These are phyloP conservation scores for Trichocladium antarcticum DNA, from an alignment of 495 filamentous ascomycete species.

Conservation along the genomic window DNA sequence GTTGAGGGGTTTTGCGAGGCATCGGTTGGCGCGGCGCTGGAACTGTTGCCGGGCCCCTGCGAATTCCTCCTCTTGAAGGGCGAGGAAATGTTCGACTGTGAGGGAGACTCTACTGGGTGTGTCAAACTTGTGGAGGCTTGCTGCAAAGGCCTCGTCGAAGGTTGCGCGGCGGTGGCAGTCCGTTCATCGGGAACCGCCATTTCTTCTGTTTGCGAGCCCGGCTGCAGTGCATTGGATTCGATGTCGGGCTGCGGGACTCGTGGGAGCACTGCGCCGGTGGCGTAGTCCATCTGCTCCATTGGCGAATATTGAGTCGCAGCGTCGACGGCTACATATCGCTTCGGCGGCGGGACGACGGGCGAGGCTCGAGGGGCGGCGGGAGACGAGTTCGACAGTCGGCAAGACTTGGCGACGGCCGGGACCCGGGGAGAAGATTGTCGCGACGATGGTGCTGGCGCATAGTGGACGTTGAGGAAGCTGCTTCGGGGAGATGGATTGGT, in stretches of 20 bases:
- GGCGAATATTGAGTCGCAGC: constrained; percentile 49
- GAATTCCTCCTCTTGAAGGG: constrained; percentile 37
- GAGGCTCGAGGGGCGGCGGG: constrained; percentile 26
- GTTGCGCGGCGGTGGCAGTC: constrained; percentile 11
- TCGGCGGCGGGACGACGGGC: constrained; percentile 21
- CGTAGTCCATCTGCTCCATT: constrained; percentile 35
- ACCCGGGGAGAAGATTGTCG: constrained; percentile 36
- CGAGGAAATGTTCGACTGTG: constrained; percentile 30
- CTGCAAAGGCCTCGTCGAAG: constrained; percentile 8
- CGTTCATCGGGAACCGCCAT: constrained; percentile 21
- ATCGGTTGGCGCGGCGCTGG: constrained; percentile 1
- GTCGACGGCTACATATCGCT: constrained; percentile 42
- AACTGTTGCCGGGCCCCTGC: constrained; percentile 41
- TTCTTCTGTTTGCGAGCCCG: constrained; percentile 11
- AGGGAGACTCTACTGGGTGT: constrained; percentile 7
- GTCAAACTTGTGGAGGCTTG: constrained; percentile 3
- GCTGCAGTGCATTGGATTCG: constrained; percentile 16
- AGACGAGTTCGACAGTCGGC: constrained; percentile 33
- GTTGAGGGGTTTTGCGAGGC: constrained; percentile 29
- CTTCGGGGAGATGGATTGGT: constrained; percentile 37
- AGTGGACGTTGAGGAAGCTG: constrained; percentile 32
- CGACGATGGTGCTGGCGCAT: constrained; percentile 35
- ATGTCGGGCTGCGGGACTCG: constrained; percentile 10
- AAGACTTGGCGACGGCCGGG: constrained; percentile 32
- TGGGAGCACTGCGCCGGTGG: constrained; percentile 28